Conservation (phyloP, 2,329 filamentous ascomycete species). For the Fusarium tuaranense region DNA sequence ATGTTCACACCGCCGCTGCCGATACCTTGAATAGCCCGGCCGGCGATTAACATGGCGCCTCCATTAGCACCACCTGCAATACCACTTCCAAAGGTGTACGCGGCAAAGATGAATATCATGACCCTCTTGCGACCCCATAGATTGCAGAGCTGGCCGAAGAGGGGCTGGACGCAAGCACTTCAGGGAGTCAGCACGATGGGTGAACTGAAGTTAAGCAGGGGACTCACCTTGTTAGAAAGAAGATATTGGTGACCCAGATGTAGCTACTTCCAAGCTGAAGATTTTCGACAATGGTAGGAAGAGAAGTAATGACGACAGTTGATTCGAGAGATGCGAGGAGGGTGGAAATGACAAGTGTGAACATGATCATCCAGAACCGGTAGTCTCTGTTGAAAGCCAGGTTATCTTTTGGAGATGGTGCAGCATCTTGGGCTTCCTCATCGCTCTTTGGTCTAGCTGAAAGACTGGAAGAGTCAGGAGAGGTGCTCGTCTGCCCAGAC, state of each 20-base stretch:
- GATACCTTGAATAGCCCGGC: conserved; percentile 57
- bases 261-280: conserved; percentile 41
- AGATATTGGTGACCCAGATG: conserved; percentile 47
- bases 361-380: conserved; percentile 46
- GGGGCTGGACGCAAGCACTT: conserved; percentile 55
- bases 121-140: conserved; percentile 64
- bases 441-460: not conserved
- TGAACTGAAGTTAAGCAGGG: rapidly evolving
- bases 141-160: conserved; percentile 63
- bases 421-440: not conserved
- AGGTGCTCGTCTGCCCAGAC: not conserved
- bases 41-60: conserved; percentile 57
- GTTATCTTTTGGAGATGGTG: not conserved
- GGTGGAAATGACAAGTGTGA: conserved; percentile 34
- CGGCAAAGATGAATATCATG: conserved; percentile 53
- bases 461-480: not conserved
- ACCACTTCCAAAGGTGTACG: conserved; percentile 65
- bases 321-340: conserved; percentile 40
- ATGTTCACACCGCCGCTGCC: conserved; percentile 43
- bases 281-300: conserved; percentile 42
- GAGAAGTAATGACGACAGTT: conserved; percentile 43
- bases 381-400: conserved; percentile 28
- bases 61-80: conserved; percentile 57
- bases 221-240: conserved; percentile 41
- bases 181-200: not conserved